Evolutionary conservation across 768 basidiomycete genomes (phyloP), one percentile per base, ranked within the genome.

Genomic region (Paxillus involutus): DNA sequence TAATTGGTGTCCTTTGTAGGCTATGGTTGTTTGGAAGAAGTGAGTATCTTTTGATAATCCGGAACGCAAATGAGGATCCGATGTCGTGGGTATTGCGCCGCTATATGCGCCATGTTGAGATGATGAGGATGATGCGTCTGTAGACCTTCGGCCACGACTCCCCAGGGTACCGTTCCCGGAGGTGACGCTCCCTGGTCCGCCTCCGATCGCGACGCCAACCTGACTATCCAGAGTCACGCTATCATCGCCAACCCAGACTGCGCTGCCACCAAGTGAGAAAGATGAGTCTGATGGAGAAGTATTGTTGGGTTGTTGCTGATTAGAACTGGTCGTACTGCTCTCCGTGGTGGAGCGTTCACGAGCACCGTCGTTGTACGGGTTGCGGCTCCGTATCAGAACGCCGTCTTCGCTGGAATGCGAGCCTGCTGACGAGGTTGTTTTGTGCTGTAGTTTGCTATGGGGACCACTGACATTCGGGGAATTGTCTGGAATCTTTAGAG

Each of bases 21-120:
- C 82, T 51, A 96, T 89, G 11, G 81, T 79, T 1, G 95, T 91
- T 64, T 94, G 87, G 72, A 84, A 98, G 66, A 91, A 96, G 67
- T 98, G 95, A 36, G 95, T 98, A 77, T 99, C 96, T 63, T 91
- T 92, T 45, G 78, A 76, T 59, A 79, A 59, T 29, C 77, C 77
- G 53, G 78, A 72, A 46, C 83, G 76, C 41, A 73, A 54, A 47
- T 80, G 77, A 29, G 73, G 69, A 53, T 86, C 83, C 52, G 73
- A 73, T 48, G 74, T 69, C 9, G 78, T 66, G 47, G 74, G 76
- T 58, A 75, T 74, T 16, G 74, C 67, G 42, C 67, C 59, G 46
- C 65, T 64, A 46, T 71, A 70, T 48, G 71, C 62, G 51, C 65
- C 67, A 16, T 72, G 74, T n/a, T 81, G 78, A 2, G 88, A 90